phyloP scores from a whole-genome alignment of 768 basidiomycete genomes.

The Tricholoma matsutake region DNA sequence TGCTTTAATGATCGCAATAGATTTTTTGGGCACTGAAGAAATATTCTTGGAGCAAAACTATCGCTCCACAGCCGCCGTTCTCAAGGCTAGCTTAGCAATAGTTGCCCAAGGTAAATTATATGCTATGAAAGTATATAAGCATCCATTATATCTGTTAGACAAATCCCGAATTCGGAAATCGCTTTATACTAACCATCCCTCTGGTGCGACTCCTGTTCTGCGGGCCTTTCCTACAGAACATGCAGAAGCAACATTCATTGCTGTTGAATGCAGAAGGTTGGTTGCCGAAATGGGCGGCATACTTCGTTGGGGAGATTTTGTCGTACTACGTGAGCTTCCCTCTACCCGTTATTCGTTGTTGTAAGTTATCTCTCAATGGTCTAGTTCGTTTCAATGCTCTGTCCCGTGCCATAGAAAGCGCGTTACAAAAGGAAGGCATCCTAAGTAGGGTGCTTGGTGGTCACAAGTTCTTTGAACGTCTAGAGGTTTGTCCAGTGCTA shows the following conservation, averaged over 20 bases:
- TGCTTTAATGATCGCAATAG: conserved; percentile 30
- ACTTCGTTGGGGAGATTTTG: conserved; percentile 75
- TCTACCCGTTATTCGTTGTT: neutral
- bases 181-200: conserved; percentile 64
- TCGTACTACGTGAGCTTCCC: conserved; percentile 60
- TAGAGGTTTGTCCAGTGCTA: conserved; percentile 49
- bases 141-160: conserved; percentile 42
- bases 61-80: conserved; percentile 75
- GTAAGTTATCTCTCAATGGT: neutral
- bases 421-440: conserved; percentile 75
- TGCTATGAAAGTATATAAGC: neutral
- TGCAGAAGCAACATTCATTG: conserved; percentile 69
- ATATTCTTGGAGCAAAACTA: conserved; percentile 86
- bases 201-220: conserved; percentile 59
- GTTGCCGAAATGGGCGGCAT: conserved; percentile 69
- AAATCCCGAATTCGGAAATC: conserved; percentile 72
- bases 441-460: conserved; percentile 75
- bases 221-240: conserved; percentile 49
- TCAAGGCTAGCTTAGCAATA: conserved; percentile 70
- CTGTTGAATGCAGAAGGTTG: conserved; percentile 70
- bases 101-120: conserved; percentile 68
- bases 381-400: conserved; percentile 80
- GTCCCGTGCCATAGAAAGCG: conserved; percentile 70
- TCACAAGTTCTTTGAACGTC: conserved; percentile 83
- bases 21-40: conserved; percentile 61